These are phyloP conservation scores for Annulohypoxylon truncatum DNA, from an alignment of 2,329 filamentous ascomycete genomes.

Conservation along the genomic window DNA sequence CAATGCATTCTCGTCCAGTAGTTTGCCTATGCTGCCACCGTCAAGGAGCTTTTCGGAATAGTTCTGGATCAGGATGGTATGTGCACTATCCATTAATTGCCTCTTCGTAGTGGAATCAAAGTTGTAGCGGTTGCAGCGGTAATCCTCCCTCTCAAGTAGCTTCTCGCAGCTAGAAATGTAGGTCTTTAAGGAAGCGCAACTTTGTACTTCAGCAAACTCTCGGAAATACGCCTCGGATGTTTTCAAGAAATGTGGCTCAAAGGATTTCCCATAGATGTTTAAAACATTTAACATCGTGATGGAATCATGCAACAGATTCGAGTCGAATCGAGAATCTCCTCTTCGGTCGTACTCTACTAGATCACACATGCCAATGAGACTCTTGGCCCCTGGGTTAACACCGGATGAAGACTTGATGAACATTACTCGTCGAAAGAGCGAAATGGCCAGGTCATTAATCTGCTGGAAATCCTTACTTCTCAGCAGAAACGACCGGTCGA, in stretches of 20 bases:
- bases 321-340: conserved; percentile 67
- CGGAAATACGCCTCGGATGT: conserved; percentile 75
- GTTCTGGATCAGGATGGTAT: conserved; percentile 76
- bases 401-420: conserved; percentile 54
- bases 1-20: conserved; percentile 78
- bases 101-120: conserved; percentile 86
- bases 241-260: conserved; percentile 80
- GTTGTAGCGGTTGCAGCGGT: conserved; percentile 82
- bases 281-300: conserved; percentile 89
- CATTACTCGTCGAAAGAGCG: conserved; percentile 75
- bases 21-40: conserved; percentile 72
- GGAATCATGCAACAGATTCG: conserved; percentile 75
- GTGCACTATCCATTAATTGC: conserved; percentile 77
- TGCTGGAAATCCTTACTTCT: conserved; percentile 75
- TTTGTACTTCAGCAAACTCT: conserved; percentile 75
- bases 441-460: conserved; percentile 83
- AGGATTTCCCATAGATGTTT: conserved; percentile 79
- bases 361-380: conserved; percentile 74
- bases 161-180: conserved; percentile 79
- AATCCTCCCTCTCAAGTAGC: conserved; percentile 77
- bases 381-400: conserved; percentile 53
- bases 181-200: conserved; percentile 72
- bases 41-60: conserved; percentile 76
- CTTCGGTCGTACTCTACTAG: conserved; percentile 79
- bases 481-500: conserved; percentile 89